A percentile compares a stretch with the other conserved stretches of the same genome.
Conservation (phyloP, 768 basidiomycete genomes). For the Coprinopsis marcescibilis region DNA sequence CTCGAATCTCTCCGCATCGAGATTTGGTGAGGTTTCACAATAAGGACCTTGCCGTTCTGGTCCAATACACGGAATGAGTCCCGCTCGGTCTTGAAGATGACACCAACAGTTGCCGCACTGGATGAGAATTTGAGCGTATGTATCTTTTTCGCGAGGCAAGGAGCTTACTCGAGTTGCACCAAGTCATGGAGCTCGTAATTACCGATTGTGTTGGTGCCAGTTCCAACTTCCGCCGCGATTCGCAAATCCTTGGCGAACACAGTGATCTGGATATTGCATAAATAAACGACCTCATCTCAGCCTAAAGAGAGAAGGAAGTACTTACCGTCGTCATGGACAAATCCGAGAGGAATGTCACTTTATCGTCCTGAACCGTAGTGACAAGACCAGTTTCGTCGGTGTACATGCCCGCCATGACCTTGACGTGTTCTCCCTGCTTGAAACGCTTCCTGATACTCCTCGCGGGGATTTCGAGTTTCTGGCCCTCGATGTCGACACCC, state of each 20-base stretch:
- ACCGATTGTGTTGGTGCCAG: slow-evolving; percentile 82
- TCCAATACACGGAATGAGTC: slow-evolving; percentile 95
- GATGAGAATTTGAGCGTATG: slow-evolving; percentile 8
- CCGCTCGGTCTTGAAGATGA: slow-evolving; percentile 95
- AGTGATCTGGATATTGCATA: slow-evolving; percentile 62
- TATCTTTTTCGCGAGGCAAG: neutral
- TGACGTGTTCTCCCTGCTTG: slow-evolving; percentile 97
- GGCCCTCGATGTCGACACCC: slow-evolving; percentile 79
- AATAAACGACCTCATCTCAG: slow-evolving; percentile 9
- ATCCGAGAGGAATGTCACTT: slow-evolving; percentile 95
- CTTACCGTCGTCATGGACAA: slow-evolving; percentile 91
- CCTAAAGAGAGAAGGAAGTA: neutral
- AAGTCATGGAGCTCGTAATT: slow-evolving; percentile 95
- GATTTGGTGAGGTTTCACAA: slow-evolving; percentile 92
- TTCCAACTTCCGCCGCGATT: slow-evolving; percentile 96
- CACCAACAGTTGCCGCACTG: slow-evolving; percentile 90
- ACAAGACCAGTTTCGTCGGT: slow-evolving; percentile 95
- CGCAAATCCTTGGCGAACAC: slow-evolving; percentile 97
- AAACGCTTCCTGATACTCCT: slow-evolving; percentile 91
- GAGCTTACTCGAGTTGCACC: slow-evolving; percentile 88
- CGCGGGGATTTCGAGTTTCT: slow-evolving; percentile 81
- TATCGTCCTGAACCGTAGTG: slow-evolving; percentile 82
- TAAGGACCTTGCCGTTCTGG: slow-evolving; percentile 84
- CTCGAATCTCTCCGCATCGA: slow-evolving; percentile 82
- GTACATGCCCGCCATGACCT: slow-evolving; percentile 95